Conservation (phyloP, 495 filamentous ascomycete species). For the Massariosphaeria phaeospora region DNA sequence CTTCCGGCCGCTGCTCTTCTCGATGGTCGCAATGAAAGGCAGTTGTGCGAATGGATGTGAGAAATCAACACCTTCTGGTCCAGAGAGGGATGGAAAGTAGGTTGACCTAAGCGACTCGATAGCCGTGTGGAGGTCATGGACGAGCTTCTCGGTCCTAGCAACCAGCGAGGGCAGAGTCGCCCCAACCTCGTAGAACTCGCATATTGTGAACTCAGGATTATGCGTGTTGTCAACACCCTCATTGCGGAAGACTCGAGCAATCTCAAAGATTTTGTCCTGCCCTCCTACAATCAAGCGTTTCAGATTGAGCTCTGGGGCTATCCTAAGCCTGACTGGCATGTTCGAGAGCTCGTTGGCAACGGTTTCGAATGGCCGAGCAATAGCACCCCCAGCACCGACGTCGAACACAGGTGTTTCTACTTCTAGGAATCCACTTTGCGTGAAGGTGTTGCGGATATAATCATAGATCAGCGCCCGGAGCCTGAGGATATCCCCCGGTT, state of each 20-base stretch:
- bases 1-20: slow-evolving; percentile 55
- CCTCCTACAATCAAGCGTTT: slow-evolving; percentile 89
- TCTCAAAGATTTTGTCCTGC: slow-evolving; percentile 86
- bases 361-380: slow-evolving; percentile 80
- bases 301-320: slow-evolving; percentile 93
- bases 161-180: slow-evolving; percentile 74
- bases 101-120: slow-evolving; percentile 48
- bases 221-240: slow-evolving; percentile 88
- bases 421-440: slow-evolving; percentile 68
- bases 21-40: slow-evolving; percentile 77
- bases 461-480: slow-evolving; percentile 71
- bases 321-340: slow-evolving; percentile 65
- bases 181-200: slow-evolving; percentile 92
- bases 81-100: slow-evolving; percentile 45
- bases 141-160: slow-evolving; percentile 26
- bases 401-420: slow-evolving; percentile 86
- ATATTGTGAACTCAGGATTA: slow-evolving; percentile 95
- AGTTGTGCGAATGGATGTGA: slow-evolving; percentile 58
- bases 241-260: slow-evolving; percentile 90
- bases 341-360: slow-evolving; percentile 64
- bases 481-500: slow-evolving; percentile 60
- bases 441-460: slow-evolving; percentile 67
- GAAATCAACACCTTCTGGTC: slow-evolving; percentile 53
- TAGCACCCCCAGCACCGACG: slow-evolving; percentile 70
- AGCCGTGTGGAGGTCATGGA: slow-evolving; percentile 41